Evolutionary conservation across 345 rosid genomes (phyloP).

Genomic region (Boechera stricta): DNA sequence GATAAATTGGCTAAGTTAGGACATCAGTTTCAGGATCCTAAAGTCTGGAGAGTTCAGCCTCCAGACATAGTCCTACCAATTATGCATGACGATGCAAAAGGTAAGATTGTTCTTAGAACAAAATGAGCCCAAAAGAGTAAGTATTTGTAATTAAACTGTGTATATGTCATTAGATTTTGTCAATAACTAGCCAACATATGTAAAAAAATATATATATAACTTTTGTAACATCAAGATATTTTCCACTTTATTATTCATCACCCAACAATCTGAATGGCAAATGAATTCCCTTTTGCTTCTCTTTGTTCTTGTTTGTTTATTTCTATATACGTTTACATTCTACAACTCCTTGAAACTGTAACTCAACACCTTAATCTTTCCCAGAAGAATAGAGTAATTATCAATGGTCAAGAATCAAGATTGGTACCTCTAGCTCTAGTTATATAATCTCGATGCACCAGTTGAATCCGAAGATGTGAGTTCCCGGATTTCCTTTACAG

Average conservation of each 20-base stretch:
- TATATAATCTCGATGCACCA: conserved; percentile 39
- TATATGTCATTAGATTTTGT: conserved; percentile 30
- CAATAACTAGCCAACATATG: conserved; percentile 11
- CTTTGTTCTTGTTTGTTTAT: conserved; percentile 26
- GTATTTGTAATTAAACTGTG: conserved; percentile 5
- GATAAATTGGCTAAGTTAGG: conserved; percentile 75
- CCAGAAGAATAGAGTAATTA: conserved; percentile 19
- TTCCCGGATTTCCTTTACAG: conserved; percentile 78
- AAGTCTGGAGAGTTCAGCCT: conserved; percentile 61
- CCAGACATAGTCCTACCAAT: conserved; percentile 63
- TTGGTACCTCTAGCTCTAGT: conserved; percentile 36
- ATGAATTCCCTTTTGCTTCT: conserved; percentile 28
- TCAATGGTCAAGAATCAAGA: conserved; percentile 42
- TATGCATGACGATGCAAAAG: conserved; percentile 73
- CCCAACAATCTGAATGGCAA: conserved; percentile 29
- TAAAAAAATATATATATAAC: neutral
- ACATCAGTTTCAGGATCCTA: conserved; percentile 59
- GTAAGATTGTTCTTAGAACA: conserved; percentile 62
- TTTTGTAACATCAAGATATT: conserved; percentile 16
- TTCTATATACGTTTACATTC: conserved; percentile 38
- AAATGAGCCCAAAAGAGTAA: conserved; percentile 34
- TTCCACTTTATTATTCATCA: conserved; percentile 22
- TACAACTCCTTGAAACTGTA: conserved; percentile 35
- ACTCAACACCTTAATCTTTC: conserved; percentile 28
- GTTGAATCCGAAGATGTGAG: conserved; percentile 55